Evolutionary conservation across 2,329 filamentous ascomycete species (phyloP), one percentile per base, ranked within the genome.

Genomic region (Eurotiales sp.): DNA sequence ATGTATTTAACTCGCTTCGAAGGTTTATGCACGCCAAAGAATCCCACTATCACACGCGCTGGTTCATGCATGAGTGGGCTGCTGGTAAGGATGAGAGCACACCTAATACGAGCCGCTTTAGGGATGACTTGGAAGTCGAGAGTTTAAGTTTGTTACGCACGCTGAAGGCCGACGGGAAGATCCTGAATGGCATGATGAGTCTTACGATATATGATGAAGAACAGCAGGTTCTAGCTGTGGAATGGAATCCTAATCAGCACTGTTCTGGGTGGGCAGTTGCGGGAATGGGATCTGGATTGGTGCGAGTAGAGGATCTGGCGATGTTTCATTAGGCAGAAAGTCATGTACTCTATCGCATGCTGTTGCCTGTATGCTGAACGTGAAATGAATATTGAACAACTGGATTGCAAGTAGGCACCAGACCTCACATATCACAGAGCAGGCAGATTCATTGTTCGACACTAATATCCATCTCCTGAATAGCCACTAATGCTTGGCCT

Each of bases 241-340:
- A 78, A 36, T 88, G 85, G 85, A 88, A 88, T 61, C 83, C 84
- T 1, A 87, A 88, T 59, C 64, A 75, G 30, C 71, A 75, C n/a
- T 84, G 77, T 59, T 82, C 83, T 11, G 84, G 78, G 58, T 87
- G 85, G 84, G 83, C 82, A 2, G 83, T 83, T 8, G 80, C 79
- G 3, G 83, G 81, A 0, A 77, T 86, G 76, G 85, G 77, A 0
- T 87, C 83, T 23, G 86, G 86, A 0, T 64, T 89, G 53, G 73
- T 88, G 39, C 77, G 82, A 55, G 73, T 88, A 17, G 80, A 86
- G 73, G 84, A 88, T 61, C 64, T 88, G 19, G 82, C 83, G 0
- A 61, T 67, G 42, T 65, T 53, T 49, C 51, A 53, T 41, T 53
- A 40, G 29, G 22, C 19, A 27, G 14, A 25, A 22, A n/a, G n/a